These are phyloP conservation scores for Eutypella sp. DNA, from an alignment of 2,329 filamentous ascomycete genomes.

Conservation along the genomic window DNA sequence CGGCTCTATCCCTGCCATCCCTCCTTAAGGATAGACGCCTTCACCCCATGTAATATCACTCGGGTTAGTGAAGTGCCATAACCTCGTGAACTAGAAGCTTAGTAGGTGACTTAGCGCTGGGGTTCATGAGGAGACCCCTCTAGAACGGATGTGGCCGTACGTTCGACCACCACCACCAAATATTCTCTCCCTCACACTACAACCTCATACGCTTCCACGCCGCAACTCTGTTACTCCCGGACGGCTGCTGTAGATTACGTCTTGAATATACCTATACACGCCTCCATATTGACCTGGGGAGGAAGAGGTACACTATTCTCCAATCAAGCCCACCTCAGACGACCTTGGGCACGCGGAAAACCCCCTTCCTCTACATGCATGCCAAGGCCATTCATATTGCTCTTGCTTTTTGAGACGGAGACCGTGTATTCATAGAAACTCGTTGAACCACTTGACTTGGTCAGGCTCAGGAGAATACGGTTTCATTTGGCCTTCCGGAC, in stretches of 20 bases:
- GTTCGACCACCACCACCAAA: conserved; percentile 20
- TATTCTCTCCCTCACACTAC: conserved; percentile 20
- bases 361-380: conserved; percentile 31
- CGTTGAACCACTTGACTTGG: conserved; percentile 20
- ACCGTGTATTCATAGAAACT: conserved; percentile 17
- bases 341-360: conserved; percentile 26
- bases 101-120: conserved; percentile 20
- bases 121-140: conserved; percentile 15
- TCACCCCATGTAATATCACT: conserved; percentile 18
- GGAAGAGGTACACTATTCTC: conserved; percentile 26
- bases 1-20: conserved; percentile 18
- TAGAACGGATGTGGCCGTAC: conserved; percentile 15
- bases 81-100: not conserved
- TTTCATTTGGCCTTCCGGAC: conserved; percentile 38
- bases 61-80: conserved; percentile 23
- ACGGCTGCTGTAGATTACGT: conserved; percentile 35
- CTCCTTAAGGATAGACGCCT: conserved; percentile 12
- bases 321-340: conserved; percentile 29
- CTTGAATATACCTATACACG: conserved; percentile 37
- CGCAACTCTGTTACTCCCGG: conserved; percentile 23
- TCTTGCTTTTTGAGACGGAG: conserved; percentile 22
- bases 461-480: conserved; percentile 29
- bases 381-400: conserved; percentile 34
- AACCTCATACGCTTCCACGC: conserved; percentile 12
- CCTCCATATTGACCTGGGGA: conserved; percentile 36